phyloP scores from a whole-genome alignment of 2,329 filamentous ascomycete species.

The Calonectria fujianensis region DNA sequence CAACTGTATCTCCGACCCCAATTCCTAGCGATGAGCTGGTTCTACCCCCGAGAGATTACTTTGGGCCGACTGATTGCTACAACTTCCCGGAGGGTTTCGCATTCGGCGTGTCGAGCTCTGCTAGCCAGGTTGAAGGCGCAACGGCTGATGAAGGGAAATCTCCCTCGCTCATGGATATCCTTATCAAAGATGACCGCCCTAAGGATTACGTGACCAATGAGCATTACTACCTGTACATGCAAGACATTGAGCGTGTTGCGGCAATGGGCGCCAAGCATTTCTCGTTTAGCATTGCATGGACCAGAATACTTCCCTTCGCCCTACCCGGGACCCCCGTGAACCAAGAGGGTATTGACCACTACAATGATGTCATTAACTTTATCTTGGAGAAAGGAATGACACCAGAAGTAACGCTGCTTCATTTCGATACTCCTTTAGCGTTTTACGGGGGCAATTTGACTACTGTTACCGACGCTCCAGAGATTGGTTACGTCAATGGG shows the following conservation, averaged over 20 bases:
- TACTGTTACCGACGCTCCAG: conserved; percentile 46
- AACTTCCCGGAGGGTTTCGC: conserved; percentile 69
- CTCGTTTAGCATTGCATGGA: conserved; percentile 72
- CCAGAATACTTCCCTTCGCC: conserved; percentile 71
- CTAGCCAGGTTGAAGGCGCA: conserved; percentile 68
- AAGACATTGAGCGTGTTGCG: conserved; percentile 72
- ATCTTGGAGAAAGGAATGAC: conserved; percentile 69
- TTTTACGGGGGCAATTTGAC: conserved; percentile 62
- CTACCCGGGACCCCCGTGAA: conserved; percentile 71
- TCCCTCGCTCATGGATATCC: conserved; percentile 66
- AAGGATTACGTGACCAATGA: conserved; percentile 66
- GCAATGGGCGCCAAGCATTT: conserved; percentile 71
- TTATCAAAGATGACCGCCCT: conserved; percentile 50
- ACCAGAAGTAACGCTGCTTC: conserved; percentile 68
- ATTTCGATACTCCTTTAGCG: conserved; percentile 68
- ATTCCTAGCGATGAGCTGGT: conserved; percentile 73
- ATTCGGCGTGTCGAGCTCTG: conserved; percentile 69
- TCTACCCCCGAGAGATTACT: conserved; percentile 72
- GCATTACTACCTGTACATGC: conserved; percentile 74
- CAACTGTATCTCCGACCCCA: conserved; percentile 73
- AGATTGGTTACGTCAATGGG: conserved; percentile 64
- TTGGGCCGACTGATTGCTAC: conserved; percentile 68
- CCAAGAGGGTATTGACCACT: conserved; percentile 69
- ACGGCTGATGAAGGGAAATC: conserved; percentile 65
- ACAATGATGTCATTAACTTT: conserved; percentile 72